Base-by-base conservation (phyloP, 148 eudicot genomes). In the Rhododendron mucronatum region DNA sequence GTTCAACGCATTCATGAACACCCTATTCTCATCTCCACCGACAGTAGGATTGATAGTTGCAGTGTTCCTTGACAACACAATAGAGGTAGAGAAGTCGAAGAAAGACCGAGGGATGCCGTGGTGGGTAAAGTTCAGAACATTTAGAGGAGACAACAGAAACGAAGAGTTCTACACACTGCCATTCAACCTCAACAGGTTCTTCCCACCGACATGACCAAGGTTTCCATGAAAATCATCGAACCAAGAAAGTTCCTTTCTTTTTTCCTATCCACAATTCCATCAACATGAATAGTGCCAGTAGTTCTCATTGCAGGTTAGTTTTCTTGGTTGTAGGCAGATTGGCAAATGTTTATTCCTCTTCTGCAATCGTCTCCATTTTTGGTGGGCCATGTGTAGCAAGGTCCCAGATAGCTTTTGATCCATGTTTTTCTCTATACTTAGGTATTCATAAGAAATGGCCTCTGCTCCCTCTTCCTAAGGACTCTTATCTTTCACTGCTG, bases 101-200 rank as follows among this genome's bases (percentile, higher is more conserved):
- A 95, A 90, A 89, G 99, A 97, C 75, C 87, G 98, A 50, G 99
- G 99, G 30, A 97, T 97, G 99, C 99, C 99, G 1, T 97, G 99
- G 99, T 97, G 99, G 99, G 97, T 93, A 16, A 97, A 97, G 91
- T 97, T 97, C 90, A 89, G 99, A 89, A 94, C 96, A 65, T 97
- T 97, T 67, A 88, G 98, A 87, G 99, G 99, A 76, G 99, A 97
- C 39, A 97, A 93, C 87, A 84, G 99, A 74, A 97, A 97, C 53
- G 99, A 97, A 89, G 99, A 97, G 83, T 97, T 97, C 93, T 97
- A 97, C 91, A 95, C 99, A 3, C 86, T 97, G 80, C 99, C 99
- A 2, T 97, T 97, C 88, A 97, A 97, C 86, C 96, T 97, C 85
- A 97, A 97, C 93, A 93, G 98, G 89, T 97, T 94, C 93, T 97